Percentiles rank a stretch among this genome's conserved stretches.
phyloP scores from a whole-genome alignment of 768 basidiomycete genomes.

The Leccinum barrowsii region DNA sequence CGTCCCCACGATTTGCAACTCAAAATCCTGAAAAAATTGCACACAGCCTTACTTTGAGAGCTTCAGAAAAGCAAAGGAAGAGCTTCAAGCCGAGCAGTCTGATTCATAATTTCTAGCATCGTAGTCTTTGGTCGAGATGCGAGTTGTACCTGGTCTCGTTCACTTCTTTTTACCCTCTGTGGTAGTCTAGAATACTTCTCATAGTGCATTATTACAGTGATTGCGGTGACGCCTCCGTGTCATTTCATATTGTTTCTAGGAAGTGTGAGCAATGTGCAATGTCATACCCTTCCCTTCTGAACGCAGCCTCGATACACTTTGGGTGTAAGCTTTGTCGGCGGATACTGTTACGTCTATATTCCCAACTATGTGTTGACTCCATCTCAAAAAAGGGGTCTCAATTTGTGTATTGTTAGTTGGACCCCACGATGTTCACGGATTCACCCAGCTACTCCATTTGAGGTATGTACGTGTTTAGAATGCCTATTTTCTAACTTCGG shows the following conservation, averaged over 20 bases:
- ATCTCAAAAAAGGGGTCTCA: no score
- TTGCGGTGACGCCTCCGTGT: neutral
- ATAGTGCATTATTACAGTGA: conserved; percentile 10
- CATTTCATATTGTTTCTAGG: conserved; percentile 4
- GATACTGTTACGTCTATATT: no score
- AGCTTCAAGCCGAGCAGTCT: neutral
- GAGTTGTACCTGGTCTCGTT: conserved; percentile 5
- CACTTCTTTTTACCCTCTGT: neutral
- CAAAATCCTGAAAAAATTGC: neutral
- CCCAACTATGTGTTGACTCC: no score
- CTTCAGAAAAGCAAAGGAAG: conserved; percentile 13
- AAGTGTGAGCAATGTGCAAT: neutral
- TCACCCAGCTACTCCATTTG: no score
- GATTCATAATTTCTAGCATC: conserved; percentile 9
- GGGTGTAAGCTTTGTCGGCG: neutral
- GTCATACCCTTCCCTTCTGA: neutral
- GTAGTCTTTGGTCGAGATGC: neutral
- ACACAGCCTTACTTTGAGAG: conserved; percentile 23
- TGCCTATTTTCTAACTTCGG: no score
- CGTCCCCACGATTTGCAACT: neutral
- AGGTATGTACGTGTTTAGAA: no score
- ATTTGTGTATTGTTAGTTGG: no score
- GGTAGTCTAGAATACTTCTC: conserved; percentile 4
- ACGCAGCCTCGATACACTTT: neutral
- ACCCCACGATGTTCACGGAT: no score